Base-by-base conservation (phyloP, 345 rosid genomes). In the Carallia pectinifolia region DNA sequence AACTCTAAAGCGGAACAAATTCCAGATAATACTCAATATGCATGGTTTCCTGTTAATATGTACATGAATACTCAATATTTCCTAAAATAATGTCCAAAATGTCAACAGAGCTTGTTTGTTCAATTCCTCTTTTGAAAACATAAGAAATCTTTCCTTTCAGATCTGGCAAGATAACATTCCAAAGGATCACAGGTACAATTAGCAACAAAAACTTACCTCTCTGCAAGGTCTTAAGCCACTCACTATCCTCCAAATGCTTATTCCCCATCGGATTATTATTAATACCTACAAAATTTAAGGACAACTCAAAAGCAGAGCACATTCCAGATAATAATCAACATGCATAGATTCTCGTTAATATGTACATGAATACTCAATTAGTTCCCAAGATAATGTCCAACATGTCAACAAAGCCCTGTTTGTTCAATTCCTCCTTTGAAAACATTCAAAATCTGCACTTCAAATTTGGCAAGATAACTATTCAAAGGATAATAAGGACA, bases 161-260 rank as follows among this genome's bases (percentile, higher is more conserved):
- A 48, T 69, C 61, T 48, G 31, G 65, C 56, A 44, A 9, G 50
- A 19, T 16, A 47, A 48, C 60, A 9, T 34, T 50, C 0, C 47
- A 61, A 19, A 60, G 33, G 10, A 38, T 29, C 31, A 18, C 0
- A 30, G 44, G 34, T 3, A 58, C 9, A 19, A 36, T 33, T 48
- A 48, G 23, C 0, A 44, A 12, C 12, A 23, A 56, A 56, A 56
- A 27, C 60, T 27, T 19, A 56, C 60, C 60, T 27, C 31, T 56
- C 60, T 27, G 60, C 31, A 27, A 56, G 34, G 60, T 27, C 34
- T 44, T 44, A 44, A 44, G 50, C 50, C 50, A 44, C 17, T 44
- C 50, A 13, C 50, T 12, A 15, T 44, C 90, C 89, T 61, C 90
- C 89, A 16, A 82, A 61, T 59, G 70, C 67, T 70, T 90, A 94